Base-by-base conservation (phyloP, 1,139 yeast genomes). In the Suzukiozyma palmioleophila region DNA sequence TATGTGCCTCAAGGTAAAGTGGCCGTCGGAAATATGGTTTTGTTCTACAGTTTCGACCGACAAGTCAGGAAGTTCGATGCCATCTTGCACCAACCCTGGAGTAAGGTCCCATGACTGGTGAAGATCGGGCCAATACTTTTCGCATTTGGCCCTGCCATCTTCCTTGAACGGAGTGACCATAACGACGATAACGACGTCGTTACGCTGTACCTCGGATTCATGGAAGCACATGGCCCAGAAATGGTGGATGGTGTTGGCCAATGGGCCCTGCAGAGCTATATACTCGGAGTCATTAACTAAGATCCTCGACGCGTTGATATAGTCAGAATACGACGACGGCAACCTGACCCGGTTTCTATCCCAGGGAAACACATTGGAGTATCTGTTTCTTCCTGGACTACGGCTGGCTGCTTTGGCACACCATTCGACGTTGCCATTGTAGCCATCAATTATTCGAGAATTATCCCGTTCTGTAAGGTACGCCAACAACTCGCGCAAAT, bases 141-240 rank as follows among this genome's bases (percentile, higher is more conserved):
- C 71, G 56, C 97, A 89, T 58, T 90, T 89, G 39, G 69, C 76
- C 37, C 70, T 60, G 3, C 73, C 67, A 21, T 68, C 63, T 54
- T 88, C 96, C 12, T 59, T 59, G 37, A 89, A 59, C 0, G 95
- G 94, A 0, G 98, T 90, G 35, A 92, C 79, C 97, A 90, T 92
- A 10, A 87, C 82, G 8, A 92, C 69, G 1, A 83, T 77, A 1
- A 85, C 72, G 2, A 62, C 53, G 29, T 66, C 64, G 3, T 65
- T 64, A 22, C 57, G 46, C 52, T 63, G 60, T 15, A 51, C 59
- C 33, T 56, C 61, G 12, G 73, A 59, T 46, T 75, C 71, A 37
- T 72, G 65, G 47, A 70, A 76, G 30, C 85, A 79, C 96, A 88
- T 88, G 41, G 82, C 81, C 98, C 96, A 90, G 56, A 87, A 88